A percentile compares a stretch with the other conserved stretches of the same genome.
Evolutionary conservation across 2,329 filamentous ascomycete species (phyloP).

Genomic region (Pseudogymnoascus sp.): DNA sequence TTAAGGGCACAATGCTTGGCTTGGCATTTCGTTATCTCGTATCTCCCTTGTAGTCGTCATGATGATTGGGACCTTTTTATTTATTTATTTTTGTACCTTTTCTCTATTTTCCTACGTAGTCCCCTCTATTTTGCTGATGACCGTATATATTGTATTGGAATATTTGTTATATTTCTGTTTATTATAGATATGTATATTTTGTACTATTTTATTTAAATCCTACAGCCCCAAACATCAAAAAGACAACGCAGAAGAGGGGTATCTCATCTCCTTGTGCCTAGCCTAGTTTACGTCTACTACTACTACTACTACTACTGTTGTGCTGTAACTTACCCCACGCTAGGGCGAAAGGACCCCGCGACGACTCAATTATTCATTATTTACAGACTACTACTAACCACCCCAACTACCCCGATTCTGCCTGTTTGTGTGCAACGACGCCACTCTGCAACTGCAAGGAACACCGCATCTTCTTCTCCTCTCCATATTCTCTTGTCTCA

Average conservation of each 20-base stretch:
- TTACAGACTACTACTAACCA: background rate
- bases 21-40: conserved; percentile 5
- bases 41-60: background rate
- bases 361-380: conserved; percentile 5
- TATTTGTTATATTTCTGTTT: background rate
- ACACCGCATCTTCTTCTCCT: background rate
- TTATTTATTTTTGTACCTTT: background rate
- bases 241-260: conserved; percentile 6
- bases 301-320: background rate
- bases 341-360: conserved; percentile 5
- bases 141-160: background rate
- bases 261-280: conserved; percentile 3
- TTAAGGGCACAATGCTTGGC: background rate
- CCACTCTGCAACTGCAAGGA: background rate
- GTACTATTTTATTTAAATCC: background rate
- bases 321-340: background rate
- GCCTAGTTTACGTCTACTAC: background rate
- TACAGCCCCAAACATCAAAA: background rate
- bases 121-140: background rate
- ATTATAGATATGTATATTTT: background rate
- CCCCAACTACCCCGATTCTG: background rate
- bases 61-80: conserved; percentile 1
- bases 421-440: background rate
- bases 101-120: background rate
- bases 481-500: background rate